Conservation (phyloP, 345 rosid species). For the Zanthoxylum bungeanum region DNA sequence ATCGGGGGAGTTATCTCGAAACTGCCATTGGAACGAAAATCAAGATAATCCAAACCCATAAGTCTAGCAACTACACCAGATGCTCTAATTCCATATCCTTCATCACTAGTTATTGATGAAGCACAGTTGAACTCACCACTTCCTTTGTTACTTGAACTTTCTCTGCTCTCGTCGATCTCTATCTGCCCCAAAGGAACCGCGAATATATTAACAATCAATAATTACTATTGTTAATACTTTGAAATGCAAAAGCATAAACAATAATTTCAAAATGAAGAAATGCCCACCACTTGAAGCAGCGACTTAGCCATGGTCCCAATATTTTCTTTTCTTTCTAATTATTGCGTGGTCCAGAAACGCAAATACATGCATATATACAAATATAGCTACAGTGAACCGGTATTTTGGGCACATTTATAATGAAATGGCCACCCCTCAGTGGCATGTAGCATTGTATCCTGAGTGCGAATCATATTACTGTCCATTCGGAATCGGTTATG, state of each 20-base stretch:
- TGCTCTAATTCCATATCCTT: constrained; percentile 53
- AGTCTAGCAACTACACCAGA: constrained; percentile 95
- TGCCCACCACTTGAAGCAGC: constrained; percentile 41
- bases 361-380: too few relatives aligned
- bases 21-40: too few relatives aligned
- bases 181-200: constrained; percentile 28
- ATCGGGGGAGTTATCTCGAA: too few relatives aligned
- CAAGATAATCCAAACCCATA: constrained; percentile 95
- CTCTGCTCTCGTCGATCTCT: constrained; percentile 43
- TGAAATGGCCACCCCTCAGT: too few relatives aligned
- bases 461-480: too few relatives aligned
- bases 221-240: not conserved
- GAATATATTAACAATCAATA: constrained; percentile 16
- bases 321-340: constrained; percentile 47
- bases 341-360: too few relatives aligned
- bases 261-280: constrained; percentile 19
- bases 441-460: too few relatives aligned
- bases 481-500: too few relatives aligned
- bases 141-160: constrained; percentile 34
- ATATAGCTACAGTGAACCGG: too few relatives aligned
- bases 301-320: constrained; percentile 26
- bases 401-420: too few relatives aligned
- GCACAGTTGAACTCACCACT: constrained; percentile 54
- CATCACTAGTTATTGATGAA: constrained; percentile 70
- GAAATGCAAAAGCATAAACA: not conserved